Evolutionary conservation across 2,329 filamentous ascomycete species (phyloP).

Genomic region (Fusarium humuli): DNA sequence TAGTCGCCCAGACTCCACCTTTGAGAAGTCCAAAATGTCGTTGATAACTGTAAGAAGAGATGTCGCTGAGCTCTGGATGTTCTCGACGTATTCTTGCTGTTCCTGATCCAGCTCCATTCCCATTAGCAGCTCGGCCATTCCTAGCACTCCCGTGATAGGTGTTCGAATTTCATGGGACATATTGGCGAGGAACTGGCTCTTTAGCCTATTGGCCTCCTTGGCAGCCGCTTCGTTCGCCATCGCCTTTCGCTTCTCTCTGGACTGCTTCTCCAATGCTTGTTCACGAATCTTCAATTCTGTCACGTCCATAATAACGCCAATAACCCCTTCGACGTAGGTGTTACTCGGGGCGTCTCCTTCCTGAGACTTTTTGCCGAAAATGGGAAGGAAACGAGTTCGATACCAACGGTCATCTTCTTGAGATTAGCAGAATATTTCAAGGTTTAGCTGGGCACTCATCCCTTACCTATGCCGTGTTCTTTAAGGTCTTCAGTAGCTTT

Average conservation of each 20-base stretch:
- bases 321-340: slow-evolving; percentile 74
- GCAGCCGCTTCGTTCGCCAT: slow-evolving; percentile 81
- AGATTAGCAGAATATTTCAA: slow-evolving; percentile 15
- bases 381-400: slow-evolving; percentile 76
- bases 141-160: slow-evolving; percentile 83
- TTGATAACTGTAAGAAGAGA: slow-evolving; percentile 89
- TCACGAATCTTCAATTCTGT: slow-evolving; percentile 70
- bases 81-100: slow-evolving; percentile 79
- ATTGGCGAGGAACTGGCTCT: slow-evolving; percentile 83
- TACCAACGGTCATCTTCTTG: slow-evolving; percentile 71
- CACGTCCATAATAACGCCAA: slow-evolving; percentile 83
- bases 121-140: slow-evolving; percentile 80
- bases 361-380: slow-evolving; percentile 66
- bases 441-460: neutral
- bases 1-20: slow-evolving; percentile 80
- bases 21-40: slow-evolving; percentile 90
- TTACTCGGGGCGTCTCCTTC: slow-evolving; percentile 61
- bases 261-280: slow-evolving; percentile 69
- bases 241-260: slow-evolving; percentile 75
- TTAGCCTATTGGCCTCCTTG: slow-evolving; percentile 82
- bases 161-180: slow-evolving; percentile 86
- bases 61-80: slow-evolving; percentile 82
- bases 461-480: slow-evolving; percentile 69
- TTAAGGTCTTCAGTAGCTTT: slow-evolving; percentile 69
- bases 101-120: slow-evolving; percentile 77